Conservation (phyloP, 441 rosid species). For the Syzygium syzygioides region DNA sequence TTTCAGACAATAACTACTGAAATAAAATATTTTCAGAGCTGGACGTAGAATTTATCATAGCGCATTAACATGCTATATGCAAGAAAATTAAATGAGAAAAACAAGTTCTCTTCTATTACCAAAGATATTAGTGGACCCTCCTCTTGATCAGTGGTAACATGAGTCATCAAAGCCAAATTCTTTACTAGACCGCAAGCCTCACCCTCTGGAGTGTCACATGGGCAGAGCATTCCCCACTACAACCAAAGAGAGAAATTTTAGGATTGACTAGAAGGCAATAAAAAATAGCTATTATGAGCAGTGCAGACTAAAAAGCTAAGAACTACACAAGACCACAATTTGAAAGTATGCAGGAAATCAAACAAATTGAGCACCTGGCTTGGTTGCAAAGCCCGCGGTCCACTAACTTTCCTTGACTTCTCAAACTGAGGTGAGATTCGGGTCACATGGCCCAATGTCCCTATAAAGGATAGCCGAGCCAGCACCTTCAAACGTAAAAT, state of each 20-base stretch:
- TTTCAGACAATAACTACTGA: not conserved
- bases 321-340: not conserved
- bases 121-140: slow-evolving; percentile 77
- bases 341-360: not conserved
- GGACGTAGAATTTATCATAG: not conserved
- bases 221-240: slow-evolving; percentile 99
- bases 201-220: slow-evolving; percentile 99
- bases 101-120: slow-evolving; percentile 31
- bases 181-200: slow-evolving; percentile 98
- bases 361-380: slow-evolving; percentile 63
- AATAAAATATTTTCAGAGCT: not conserved
- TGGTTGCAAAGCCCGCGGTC: slow-evolving; percentile 99
- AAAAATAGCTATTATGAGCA: not conserved
- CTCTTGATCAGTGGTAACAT: slow-evolving; percentile 95
- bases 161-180: slow-evolving; percentile 99
- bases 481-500: slow-evolving; percentile 46
- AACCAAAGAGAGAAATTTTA: slow-evolving; percentile 2
- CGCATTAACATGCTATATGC: not conserved
- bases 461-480: slow-evolving; percentile 76
- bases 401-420: slow-evolving; percentile 99
- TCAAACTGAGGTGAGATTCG: slow-evolving; percentile 86
- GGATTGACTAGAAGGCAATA: not conserved
- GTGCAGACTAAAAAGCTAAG: not conserved
- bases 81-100: not conserved
- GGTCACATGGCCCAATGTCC: slow-evolving; percentile 79